Base-by-base conservation (phyloP, 148 eudicot species). In the Salicornia ramosissima region DNA sequence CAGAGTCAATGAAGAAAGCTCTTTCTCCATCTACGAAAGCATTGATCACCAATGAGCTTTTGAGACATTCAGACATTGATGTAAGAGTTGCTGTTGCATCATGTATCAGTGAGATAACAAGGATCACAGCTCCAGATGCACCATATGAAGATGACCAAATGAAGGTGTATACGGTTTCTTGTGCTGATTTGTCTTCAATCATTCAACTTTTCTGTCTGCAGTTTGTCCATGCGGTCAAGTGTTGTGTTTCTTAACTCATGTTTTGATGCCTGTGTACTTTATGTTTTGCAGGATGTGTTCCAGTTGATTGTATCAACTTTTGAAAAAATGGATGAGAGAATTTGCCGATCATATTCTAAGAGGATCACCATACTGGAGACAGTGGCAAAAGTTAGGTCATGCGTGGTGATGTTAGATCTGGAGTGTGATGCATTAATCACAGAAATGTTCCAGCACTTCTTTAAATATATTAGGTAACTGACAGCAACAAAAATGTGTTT, bases 71-170 rank as follows among this genome's bases (percentile, higher is more conserved):
- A 40, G 88, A 91, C 64, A 62, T 31, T 51, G 97, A 89, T 75
- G 94, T 95, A 65, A 86, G 82, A 74, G 99, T 89, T 74, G 80
- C 91, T 51, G 90, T 91, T 70, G 99, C 97, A 54, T 80, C 96
- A 45, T 95, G 99, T 80, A 91, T 95, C 64, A 95, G 94, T 78
- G 99, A 95, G 79, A 95, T 95, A 45, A 95, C 97, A 30, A 86
- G 99, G 81, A 95, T 95, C 34, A 95, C 99, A 24, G 99, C 99
- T 4, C 99, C 99, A 22, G 99, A 95, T 25, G 93, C 97, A 15
- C 99, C 99, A 25, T 95, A 91, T 65, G 85, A 74, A 33, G 99
- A 95, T 80, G 91, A 89, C 18, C 81, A 78, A 73, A 91, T 95
- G 99, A 95, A 89, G 97, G 99, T 91, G 63, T 47, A 42, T 45